A percentile compares a stretch with the other conserved stretches of the same genome.
phyloP scores from a whole-genome alignment of 2,329 filamentous ascomycete genomes.

The Diaporthe humulicola region DNA sequence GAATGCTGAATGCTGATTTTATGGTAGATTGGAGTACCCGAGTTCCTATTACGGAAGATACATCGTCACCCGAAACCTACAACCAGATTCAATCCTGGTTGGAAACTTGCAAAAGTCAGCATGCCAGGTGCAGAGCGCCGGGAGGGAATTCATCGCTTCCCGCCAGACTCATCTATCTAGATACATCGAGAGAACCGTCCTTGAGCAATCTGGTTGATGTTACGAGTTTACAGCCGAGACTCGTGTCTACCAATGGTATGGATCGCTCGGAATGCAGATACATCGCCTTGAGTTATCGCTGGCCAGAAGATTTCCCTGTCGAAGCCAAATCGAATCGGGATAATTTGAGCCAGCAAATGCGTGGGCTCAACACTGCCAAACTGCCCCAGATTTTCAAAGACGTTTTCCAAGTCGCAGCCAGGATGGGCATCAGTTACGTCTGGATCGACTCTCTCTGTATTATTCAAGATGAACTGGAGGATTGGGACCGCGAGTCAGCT shows the following conservation, averaged over 20 bases:
- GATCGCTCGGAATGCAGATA: background rate
- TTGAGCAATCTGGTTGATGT: background rate
- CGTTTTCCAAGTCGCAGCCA: background rate
- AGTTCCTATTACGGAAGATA: background rate
- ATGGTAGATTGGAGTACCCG: background rate
- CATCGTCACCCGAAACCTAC: background rate
- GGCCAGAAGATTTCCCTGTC: background rate
- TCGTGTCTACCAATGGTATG: background rate
- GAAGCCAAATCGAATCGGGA: background rate
- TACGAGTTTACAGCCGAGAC: background rate
- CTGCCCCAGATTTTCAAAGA: background rate
- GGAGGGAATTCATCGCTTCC: background rate
- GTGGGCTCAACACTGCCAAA: background rate
- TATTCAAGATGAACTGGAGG: background rate
- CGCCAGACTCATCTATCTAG: background rate
- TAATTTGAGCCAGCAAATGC: background rate
- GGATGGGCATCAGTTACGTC: background rate
- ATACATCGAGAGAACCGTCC: background rate
- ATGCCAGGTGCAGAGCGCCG: background rate
- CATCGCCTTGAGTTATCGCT: conserved; percentile 2
- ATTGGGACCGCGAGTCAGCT: background rate
- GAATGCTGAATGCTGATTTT: background rate
- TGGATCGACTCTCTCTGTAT: background rate
- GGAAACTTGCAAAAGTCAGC: background rate
- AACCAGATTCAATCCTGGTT: background rate